phyloP scores from a whole-genome alignment of 768 basidiomycete species.

The Guyanaporus albipodus region DNA sequence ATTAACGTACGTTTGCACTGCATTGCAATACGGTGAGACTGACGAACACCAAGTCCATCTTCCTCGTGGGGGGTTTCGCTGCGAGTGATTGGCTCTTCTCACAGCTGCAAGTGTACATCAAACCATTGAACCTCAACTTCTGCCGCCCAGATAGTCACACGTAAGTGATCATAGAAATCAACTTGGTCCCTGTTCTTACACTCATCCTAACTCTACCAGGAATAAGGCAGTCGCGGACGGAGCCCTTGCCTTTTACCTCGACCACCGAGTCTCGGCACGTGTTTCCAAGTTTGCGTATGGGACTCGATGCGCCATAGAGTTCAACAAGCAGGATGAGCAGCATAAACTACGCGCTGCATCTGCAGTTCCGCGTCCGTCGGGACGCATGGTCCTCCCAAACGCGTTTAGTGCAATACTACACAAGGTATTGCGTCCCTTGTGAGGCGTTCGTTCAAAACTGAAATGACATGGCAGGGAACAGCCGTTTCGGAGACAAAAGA shows the following conservation, averaged over 20 bases:
- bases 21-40: background rate
- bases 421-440: conserved; percentile 14
- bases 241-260: conserved; percentile 41
- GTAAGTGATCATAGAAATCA: conserved; percentile 28
- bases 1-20: conserved; percentile 21
- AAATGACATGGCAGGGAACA: conserved; percentile 20
- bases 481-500: conserved; percentile 29
- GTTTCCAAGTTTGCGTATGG: conserved; percentile 41
- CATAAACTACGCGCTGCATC: conserved; percentile 27
- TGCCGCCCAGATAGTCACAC: conserved; percentile 51
- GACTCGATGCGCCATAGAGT: conserved; percentile 27
- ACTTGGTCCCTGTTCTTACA: background rate
- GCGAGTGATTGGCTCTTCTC: conserved; percentile 42
- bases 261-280: conserved; percentile 39
- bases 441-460: background rate
- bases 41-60: conserved; percentile 27
- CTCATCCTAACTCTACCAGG: conserved; percentile 20
- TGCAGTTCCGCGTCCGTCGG: conserved; percentile 30
- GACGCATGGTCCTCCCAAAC: conserved; percentile 30
- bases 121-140: conserved; percentile 35
- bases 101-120: conserved; percentile 31
- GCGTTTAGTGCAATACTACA: conserved; percentile 30
- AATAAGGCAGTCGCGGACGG: conserved; percentile 47
- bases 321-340: conserved; percentile 28
- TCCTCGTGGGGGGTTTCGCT: conserved; percentile 45